Evolutionary conservation across 176 grass and related monocot species (phyloP).

Genomic region (Raddia distichophylla): DNA sequence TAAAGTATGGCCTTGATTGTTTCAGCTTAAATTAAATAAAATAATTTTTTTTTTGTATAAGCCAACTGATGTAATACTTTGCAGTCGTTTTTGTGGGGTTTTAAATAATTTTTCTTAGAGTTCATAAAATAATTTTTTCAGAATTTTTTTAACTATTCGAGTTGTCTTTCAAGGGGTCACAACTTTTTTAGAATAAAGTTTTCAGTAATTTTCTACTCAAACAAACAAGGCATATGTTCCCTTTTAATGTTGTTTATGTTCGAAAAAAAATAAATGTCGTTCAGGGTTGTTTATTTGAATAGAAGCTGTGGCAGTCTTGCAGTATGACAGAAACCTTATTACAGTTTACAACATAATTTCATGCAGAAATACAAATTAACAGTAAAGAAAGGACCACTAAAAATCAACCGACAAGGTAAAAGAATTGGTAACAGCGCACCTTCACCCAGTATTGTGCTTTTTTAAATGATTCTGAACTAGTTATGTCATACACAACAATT

Average conservation of each 20-base stretch:
- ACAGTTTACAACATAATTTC: background rate
- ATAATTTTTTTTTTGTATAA: no score
- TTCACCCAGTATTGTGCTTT: constrained; percentile 99
- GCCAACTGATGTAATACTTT: no score
- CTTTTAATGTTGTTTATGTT: background rate
- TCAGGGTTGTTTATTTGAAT: background rate
- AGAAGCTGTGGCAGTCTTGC: background rate
- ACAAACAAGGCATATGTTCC: background rate
- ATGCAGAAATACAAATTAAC: background rate
- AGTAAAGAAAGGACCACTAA: background rate
- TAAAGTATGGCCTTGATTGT: background rate
- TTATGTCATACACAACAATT: constrained; percentile 95
- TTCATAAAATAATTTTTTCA: no score
- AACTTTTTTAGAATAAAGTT: no score
- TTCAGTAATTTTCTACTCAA: no score
- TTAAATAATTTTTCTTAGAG: no score
- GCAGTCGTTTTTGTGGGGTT: no score
- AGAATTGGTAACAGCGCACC: constrained; percentile 45
- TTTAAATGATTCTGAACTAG: constrained; percentile 87
- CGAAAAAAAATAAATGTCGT: background rate
- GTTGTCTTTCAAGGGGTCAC: no score
- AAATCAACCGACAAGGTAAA: background rate
- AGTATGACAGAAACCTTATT: constrained; percentile 1
- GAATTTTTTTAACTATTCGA: no score
- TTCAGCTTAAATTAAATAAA: no score